Evolutionary conservation across 768 basidiomycete genomes (phyloP), one percentile per base, ranked within the genome.

Genomic region (Dictyophora rubrovolvata): DNA sequence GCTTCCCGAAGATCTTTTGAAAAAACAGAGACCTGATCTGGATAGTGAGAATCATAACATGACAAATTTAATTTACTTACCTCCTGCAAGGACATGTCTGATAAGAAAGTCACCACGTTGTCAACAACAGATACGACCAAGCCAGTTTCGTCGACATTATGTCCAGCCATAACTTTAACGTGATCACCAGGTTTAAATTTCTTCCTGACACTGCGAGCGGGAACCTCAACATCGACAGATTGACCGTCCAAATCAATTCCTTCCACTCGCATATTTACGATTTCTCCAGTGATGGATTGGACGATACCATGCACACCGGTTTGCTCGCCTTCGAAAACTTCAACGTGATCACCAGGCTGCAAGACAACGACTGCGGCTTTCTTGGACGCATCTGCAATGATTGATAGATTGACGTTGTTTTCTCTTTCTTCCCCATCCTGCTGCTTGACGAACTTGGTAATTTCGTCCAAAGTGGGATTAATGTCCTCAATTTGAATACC

Each of bases 41-140:
- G 22, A 61, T 34, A 18, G 53, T 37, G 10, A 14, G 5, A 23
- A 18, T n/a, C 22, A 23, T 37, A 42, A 50, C 16, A 36, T 16
- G 8, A 23, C n/a, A 55, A 1, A 28, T 42, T 18, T 12, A 61
- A 6, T 47, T 6, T 10, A 64, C 73, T 53, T 61, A 91, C 93
- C 83, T 98, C 95, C 66, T 92, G 88, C 83, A 93, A 85, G 1
- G 89, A 87, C 84, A 98, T 89, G 69, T 98, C 96, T n/a, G 92
- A 95, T 64, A 96, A 72, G 74, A 98, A 93, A 1, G 95, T 97
- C 16, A 98, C 89, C 22, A 93, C 83, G 54, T 93, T 91, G 65
- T 91, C 90, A 4, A 87, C 77, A 18, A 94, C 86, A 20, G 92
- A 87, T 21, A 98, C 88, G 37, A 99, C 95, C 65, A 98, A 78